These are phyloP conservation scores for Candida odintsovae DNA, from an alignment of 805 yeast species.

Conservation along the genomic window DNA sequence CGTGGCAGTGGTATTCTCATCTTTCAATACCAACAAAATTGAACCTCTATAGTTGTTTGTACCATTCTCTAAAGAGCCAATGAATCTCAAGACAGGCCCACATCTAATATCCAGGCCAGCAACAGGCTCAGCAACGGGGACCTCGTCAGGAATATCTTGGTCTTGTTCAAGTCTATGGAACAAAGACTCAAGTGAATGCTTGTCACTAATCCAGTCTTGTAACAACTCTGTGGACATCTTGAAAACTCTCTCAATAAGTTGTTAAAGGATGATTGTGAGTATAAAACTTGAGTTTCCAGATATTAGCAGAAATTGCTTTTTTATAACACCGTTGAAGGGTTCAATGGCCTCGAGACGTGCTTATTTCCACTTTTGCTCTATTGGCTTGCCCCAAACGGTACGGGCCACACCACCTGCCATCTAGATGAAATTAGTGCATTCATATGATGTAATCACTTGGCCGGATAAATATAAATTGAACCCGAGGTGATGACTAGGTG, in stretches of 20 bases:
- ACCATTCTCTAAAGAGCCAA: constrained; percentile 53
- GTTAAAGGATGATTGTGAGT: no score
- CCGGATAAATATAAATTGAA: no score
- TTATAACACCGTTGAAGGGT: not conserved
- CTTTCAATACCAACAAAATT: constrained; percentile 52
- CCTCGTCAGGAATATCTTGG: constrained; percentile 7
- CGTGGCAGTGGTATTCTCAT: constrained; percentile 29
- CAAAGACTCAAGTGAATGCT: constrained; percentile 1
- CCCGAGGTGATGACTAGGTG: no score
- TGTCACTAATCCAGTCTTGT: constrained; percentile 3
- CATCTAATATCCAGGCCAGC: constrained; percentile 42
- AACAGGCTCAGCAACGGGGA: constrained; percentile 10
- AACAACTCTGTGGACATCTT: not conserved
- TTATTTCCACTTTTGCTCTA: no score
- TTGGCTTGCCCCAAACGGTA: not conserved
- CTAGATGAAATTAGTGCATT: not conserved
- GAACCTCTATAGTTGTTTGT: constrained; percentile 58
- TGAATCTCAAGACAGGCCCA: constrained; percentile 74
- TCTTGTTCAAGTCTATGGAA: constrained; percentile 2
- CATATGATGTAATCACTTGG: not conserved
- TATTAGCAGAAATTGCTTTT: not conserved
- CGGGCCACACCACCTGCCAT: not conserved
- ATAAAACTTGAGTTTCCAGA: not conserved
- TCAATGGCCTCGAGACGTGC: not conserved
- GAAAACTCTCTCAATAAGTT: not conserved